Conservation (phyloP, 2,329 filamentous ascomycete genomes). For the Scedosporium boydii region DNA sequence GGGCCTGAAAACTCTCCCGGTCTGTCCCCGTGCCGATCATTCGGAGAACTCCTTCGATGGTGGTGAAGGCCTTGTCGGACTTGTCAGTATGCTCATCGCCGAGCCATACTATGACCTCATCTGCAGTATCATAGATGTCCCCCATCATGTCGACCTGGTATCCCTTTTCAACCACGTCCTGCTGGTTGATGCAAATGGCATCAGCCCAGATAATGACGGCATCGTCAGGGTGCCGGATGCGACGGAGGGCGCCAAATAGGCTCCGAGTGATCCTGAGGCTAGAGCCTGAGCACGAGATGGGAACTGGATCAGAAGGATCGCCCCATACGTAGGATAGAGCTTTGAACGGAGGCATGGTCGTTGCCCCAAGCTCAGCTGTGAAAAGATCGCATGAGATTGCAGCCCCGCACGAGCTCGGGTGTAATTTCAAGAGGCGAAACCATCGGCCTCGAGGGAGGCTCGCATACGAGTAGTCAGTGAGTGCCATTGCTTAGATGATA, state of each 20-base stretch:
- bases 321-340: background rate
- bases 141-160: slow-evolving; percentile 14
- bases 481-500: background rate
- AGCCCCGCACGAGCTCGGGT: background rate
- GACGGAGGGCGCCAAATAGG: background rate
- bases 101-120: slow-evolving; percentile 11
- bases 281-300: background rate
- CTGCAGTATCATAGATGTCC: slow-evolving; percentile 10
- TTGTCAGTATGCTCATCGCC: background rate
- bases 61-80: background rate
- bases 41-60: background rate
- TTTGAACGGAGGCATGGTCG: background rate
- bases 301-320: background rate
- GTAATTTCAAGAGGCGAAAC: background rate
- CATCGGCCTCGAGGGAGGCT: background rate
- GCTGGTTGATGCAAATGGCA: slow-evolving; percentile 13
- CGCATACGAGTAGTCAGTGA: background rate
- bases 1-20: background rate
- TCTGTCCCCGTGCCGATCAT: background rate
- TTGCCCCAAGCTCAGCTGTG: background rate
- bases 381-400: background rate
- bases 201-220: slow-evolving; percentile 11
- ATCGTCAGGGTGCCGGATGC: background rate
- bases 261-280: background rate
- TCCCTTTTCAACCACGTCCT: slow-evolving; percentile 8